Percentiles rank a stretch among this genome's conserved stretches.
phyloP scores from a whole-genome alignment of 805 yeast genomes.

The Wickerhamiella sorbophila region DNA sequence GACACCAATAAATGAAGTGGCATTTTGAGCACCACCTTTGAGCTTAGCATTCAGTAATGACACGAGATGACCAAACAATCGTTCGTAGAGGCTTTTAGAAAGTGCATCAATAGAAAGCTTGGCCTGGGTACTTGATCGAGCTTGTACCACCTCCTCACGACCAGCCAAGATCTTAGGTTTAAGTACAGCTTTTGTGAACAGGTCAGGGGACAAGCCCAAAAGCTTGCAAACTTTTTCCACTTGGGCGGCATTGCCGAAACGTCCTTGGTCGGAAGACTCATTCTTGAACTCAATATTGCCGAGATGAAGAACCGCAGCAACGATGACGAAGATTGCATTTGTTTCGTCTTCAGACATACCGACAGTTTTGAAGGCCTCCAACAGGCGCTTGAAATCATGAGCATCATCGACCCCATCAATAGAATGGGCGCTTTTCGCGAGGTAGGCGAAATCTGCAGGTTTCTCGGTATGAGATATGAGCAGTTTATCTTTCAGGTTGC shows the following conservation, averaged over 20 bases:
- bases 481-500: slow-evolving; percentile 24
- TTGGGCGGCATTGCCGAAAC: slow-evolving; percentile 38
- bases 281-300: slow-evolving; percentile 72
- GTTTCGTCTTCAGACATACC: slow-evolving; percentile 48
- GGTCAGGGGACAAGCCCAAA: slow-evolving; percentile 46
- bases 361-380: slow-evolving; percentile 56
- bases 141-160: slow-evolving; percentile 65
- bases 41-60: slow-evolving; percentile 59
- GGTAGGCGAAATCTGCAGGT: slow-evolving; percentile 40
- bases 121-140: slow-evolving; percentile 67
- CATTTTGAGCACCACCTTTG: slow-evolving; percentile 17
- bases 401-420: slow-evolving; percentile 70
- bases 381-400: slow-evolving; percentile 46
- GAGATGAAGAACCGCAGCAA: slow-evolving; percentile 67
- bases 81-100: slow-evolving; percentile 75
- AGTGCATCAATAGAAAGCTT: slow-evolving; percentile 72
- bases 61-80: slow-evolving; percentile 65
- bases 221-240: slow-evolving; percentile 41
- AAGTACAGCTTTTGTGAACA: slow-evolving; percentile 45
- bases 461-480: slow-evolving; percentile 30
- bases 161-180: slow-evolving; percentile 87
- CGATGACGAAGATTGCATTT: slow-evolving; percentile 42
- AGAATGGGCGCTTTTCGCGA: slow-evolving; percentile 38
- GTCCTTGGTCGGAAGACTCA: slow-evolving; percentile 60
- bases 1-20: slow-evolving; percentile 52